A percentile compares a stretch with the other conserved stretches of the same genome.
Evolutionary conservation across 2,329 filamentous ascomycete species (phyloP).

Genomic region (Alternaria consortialis): DNA sequence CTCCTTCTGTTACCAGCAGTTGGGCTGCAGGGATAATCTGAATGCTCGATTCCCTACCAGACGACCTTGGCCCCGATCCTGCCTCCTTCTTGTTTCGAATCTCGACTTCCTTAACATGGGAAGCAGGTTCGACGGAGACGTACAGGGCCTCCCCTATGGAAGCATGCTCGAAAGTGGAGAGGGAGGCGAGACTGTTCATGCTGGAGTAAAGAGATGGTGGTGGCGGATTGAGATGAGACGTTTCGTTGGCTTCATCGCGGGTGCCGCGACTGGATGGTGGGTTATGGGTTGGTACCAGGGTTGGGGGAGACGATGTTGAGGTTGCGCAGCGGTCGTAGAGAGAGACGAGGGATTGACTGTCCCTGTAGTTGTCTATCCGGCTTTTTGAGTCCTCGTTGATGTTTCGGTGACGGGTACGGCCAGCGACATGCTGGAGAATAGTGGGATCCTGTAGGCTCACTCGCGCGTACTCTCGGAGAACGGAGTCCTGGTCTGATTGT

Average conservation of each 20-base stretch:
- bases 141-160: background rate
- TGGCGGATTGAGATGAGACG: background rate
- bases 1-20: background rate
- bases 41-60: background rate
- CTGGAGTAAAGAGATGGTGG: background rate
- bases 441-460: background rate
- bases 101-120: background rate
- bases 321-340: background rate
- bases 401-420: background rate
- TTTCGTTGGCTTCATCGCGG: background rate
- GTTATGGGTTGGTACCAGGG: background rate
- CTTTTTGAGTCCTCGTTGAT: background rate
- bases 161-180: background rate
- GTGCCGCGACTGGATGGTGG: background rate
- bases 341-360: background rate
- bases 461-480: conserved; percentile 8
- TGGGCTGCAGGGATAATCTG: background rate
- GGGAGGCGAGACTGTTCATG: background rate
- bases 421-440: background rate
- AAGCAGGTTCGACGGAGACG: background rate
- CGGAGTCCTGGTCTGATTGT: conserved; percentile 8
- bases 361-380: background rate
- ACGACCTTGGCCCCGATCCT: background rate
- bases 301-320: background rate
- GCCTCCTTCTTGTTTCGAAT: background rate